These are phyloP conservation scores for Nymphaea colorata DNA, from an alignment of 164 flowering plant species.

Conservation along the genomic window DNA sequence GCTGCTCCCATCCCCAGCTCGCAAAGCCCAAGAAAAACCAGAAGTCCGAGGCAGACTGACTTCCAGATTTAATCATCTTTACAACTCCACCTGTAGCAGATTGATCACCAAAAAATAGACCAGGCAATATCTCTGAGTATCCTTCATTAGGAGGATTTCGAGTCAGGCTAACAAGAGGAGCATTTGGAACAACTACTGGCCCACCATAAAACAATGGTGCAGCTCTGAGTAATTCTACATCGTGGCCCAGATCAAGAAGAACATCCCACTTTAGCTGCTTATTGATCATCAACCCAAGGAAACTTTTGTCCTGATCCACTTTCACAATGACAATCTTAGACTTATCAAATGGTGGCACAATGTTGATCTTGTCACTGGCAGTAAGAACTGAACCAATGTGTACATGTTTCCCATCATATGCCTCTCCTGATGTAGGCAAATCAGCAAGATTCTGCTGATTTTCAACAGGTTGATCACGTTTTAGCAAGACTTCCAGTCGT, in stretches of 20 bases:
- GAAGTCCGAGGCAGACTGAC: slow-evolving; percentile 27
- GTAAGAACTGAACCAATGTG: slow-evolving; percentile 48
- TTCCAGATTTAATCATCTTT: slow-evolving; percentile 33
- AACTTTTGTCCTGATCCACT: slow-evolving; percentile 42
- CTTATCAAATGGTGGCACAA: slow-evolving; percentile 45
- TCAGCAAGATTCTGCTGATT: slow-evolving; percentile 7
- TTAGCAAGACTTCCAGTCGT: slow-evolving; percentile 29
- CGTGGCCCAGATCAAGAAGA: slow-evolving; percentile 31
- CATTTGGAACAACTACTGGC: slow-evolving; percentile 37
- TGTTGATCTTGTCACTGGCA: slow-evolving; percentile 58
- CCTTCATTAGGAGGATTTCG: slow-evolving; percentile 15
- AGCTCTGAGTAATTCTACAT: slow-evolving; percentile 29
- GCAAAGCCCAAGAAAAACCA: slow-evolving; percentile 91
- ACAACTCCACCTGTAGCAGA: slow-evolving; percentile 27
- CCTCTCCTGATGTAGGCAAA: slow-evolving; percentile 13
- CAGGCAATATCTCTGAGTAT: slow-evolving; percentile 39
- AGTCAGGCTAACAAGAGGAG: slow-evolving; percentile 60
- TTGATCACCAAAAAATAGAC: slow-evolving; percentile 56
- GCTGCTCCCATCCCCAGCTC: slow-evolving; percentile 76
- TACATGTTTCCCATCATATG: slow-evolving; percentile 15
- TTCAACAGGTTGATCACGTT: slow-evolving; percentile 9
- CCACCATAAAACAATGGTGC: slow-evolving; percentile 85
- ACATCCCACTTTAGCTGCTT: slow-evolving; percentile 66
- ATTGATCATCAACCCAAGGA: slow-evolving; percentile 71
- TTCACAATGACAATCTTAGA: slow-evolving; percentile 60